A percentile compares a stretch with the other conserved stretches of the same genome.
Evolutionary conservation across 768 basidiomycete species (phyloP).

Genomic region (Pulveroboletus sp.): DNA sequence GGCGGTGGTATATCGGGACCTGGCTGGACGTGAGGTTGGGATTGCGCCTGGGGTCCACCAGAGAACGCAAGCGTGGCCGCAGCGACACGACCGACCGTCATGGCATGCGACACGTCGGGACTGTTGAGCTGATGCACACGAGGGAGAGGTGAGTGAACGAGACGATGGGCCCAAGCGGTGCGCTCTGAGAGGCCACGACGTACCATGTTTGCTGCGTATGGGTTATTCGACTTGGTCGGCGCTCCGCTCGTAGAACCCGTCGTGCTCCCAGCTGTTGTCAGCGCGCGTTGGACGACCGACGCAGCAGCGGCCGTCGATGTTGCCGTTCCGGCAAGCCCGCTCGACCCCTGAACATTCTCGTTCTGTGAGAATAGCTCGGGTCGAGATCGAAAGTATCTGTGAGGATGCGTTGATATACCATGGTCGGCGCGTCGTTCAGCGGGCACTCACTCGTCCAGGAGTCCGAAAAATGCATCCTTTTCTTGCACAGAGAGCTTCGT

Average conservation of each 20-base stretch:
- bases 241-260: background rate
- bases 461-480: constrained; percentile 76
- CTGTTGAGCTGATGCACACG: constrained; percentile 13
- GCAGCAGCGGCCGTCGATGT: constrained; percentile 30
- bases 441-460: constrained; percentile 66
- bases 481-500: constrained; percentile 59
- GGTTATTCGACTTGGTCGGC: constrained; percentile 28
- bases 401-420: background rate
- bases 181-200: constrained; percentile 7
- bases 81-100: constrained; percentile 46
- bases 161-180: no score
- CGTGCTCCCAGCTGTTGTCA: constrained; percentile 34
- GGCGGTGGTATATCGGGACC: no score
- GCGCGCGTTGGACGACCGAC: constrained; percentile 42
- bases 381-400: constrained; percentile 69
- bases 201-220: constrained; percentile 32
- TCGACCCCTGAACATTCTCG: constrained; percentile 12
- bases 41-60: background rate
- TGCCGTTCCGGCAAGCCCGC: constrained; percentile 16
- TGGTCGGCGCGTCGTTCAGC: background rate
- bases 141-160: no score
- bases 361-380: constrained; percentile 53
- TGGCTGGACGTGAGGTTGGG: background rate
- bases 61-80: constrained; percentile 51
- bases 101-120: constrained; percentile 37